Evolutionary conservation across 2,329 filamentous ascomycete genomes (phyloP), one percentile per base, ranked within the genome.

Genomic region (Rhynchosporium agropyri): DNA sequence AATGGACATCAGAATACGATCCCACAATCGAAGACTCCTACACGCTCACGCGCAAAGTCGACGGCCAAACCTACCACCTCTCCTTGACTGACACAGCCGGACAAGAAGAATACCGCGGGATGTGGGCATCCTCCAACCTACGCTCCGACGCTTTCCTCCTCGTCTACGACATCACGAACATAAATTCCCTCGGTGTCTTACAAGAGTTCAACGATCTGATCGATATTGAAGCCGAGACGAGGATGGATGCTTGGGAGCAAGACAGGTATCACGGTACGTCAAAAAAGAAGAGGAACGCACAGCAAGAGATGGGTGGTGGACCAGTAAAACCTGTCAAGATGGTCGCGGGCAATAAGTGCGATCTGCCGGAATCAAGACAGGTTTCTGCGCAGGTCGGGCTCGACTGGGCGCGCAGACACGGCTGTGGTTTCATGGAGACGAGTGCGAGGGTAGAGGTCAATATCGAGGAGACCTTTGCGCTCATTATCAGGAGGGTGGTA

Each of bases 361-460:
- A 95, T 76, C 76, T 94, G 65, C 87, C 90, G 72, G 83, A 88
- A 71, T 83, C 81, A 69, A 79, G 91, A 55, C 82, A 87, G 74
- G 86, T 95, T 8, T 79, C 84, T n/a, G 89, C 89, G 6, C 82
- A 86, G 48, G 79, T 84, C 62, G 91, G 91, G 0, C 79, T 94
- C 49, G 89, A 92, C 70, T 95, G 91, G 90, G 89, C 91, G 57
- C 80, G 89, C 65, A 80, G 79, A 64, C 81, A 84, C 60, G 86
- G 86, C 49, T 94, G 90, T 77, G 91, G 90, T 45, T 95, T 95
- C 78, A 95, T 95, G 91, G 91, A 95, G 83, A 95, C 91, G 66
- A 92, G 89, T 72, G 91, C 91, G 4, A 80, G 90, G 60, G 85
- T 92, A 71, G 90, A 92, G 80, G 91, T 95, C 68, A 95, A 95